phyloP scores from a whole-genome alignment of 345 rosid genomes.

The Ailanthus altissimus region DNA sequence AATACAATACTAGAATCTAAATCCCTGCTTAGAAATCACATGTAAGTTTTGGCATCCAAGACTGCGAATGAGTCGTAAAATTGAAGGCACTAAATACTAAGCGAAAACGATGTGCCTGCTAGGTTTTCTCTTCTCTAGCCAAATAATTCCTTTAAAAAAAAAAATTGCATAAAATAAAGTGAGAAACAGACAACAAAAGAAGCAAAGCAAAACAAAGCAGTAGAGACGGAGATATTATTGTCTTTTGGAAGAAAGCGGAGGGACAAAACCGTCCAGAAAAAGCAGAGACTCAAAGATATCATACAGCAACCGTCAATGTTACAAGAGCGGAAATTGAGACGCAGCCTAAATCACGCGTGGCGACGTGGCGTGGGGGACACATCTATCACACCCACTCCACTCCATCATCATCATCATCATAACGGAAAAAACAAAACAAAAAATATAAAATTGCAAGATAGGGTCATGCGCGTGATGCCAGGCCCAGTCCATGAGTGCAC shows the following conservation, averaged over 20 bases:
- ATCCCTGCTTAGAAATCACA: no score
- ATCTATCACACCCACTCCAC: slow-evolving; percentile 6
- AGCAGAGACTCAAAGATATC: background rate
- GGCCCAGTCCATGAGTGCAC: background rate
- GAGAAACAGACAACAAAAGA: no score
- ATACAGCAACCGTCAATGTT: slow-evolving; percentile 2
- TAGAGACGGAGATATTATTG: background rate
- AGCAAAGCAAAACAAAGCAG: background rate
- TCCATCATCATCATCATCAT: background rate
- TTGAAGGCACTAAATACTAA: background rate
- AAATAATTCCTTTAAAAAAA: no score
- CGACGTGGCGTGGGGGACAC: slow-evolving; percentile 18
- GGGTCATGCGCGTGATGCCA: no score
- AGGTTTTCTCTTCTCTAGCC: background rate
- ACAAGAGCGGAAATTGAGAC: slow-evolving; percentile 24
- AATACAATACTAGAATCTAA: no score
- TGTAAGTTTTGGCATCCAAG: background rate
- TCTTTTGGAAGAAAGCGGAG: background rate
- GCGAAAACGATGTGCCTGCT: background rate
- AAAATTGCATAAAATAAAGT: no score
- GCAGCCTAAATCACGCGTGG: slow-evolving; percentile 28
- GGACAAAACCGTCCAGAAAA: slow-evolving; percentile 6
- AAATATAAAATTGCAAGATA: no score
- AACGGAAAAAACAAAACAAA: background rate
- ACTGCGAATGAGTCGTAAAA: background rate